Evolutionary conservation across 208 protist genomes (phyloP).

Genomic region (Leptomonas pyrrhocoris): DNA sequence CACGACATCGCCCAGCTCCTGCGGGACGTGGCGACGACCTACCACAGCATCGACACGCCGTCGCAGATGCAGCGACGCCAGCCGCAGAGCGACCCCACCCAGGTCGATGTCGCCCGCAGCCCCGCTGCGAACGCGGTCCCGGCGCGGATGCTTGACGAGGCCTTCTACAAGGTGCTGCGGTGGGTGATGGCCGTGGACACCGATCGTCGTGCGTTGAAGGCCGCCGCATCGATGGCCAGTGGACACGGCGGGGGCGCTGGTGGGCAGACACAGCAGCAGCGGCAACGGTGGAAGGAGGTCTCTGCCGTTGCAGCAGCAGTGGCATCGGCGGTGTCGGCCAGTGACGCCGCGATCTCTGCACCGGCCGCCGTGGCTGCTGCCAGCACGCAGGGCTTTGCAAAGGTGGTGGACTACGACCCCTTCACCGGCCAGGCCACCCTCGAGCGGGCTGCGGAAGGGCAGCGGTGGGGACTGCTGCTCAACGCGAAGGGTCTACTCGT

Average conservation of each 20-base stretch:
- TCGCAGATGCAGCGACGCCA: slow-evolving; percentile 32
- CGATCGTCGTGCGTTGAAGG: slow-evolving; percentile 37
- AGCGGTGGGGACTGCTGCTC: slow-evolving; percentile 62
- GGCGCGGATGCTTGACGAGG: slow-evolving; percentile 37
- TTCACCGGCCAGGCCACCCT: slow-evolving; percentile 41
- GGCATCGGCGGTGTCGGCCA: background rate
- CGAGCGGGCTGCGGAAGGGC: slow-evolving; percentile 33
- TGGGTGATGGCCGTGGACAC: slow-evolving; percentile 60
- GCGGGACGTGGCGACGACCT: slow-evolving; percentile 38
- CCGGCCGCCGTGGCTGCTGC: background rate
- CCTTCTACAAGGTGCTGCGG: slow-evolving; percentile 60
- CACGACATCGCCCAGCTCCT: slow-evolving; percentile 46
- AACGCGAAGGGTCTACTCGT: slow-evolving; percentile 45
- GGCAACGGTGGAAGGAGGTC: no score
- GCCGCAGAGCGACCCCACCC: slow-evolving; percentile 22
- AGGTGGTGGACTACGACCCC: slow-evolving; percentile 33
- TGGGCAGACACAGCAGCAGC: no score
- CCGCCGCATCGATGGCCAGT: background rate
- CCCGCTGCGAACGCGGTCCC: slow-evolving; percentile 31
- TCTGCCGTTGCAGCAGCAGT: background rate
- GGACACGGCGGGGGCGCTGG: background rate
- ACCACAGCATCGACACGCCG: slow-evolving; percentile 41
- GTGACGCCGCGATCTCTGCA: background rate
- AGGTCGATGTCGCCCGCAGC: slow-evolving; percentile 16
- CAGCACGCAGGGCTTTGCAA: slow-evolving; percentile 5